Evolutionary conservation across 257 asterid genomes (phyloP), one percentile per base, ranked within the genome.

Genomic region (Ajuga chamaepitys): DNA sequence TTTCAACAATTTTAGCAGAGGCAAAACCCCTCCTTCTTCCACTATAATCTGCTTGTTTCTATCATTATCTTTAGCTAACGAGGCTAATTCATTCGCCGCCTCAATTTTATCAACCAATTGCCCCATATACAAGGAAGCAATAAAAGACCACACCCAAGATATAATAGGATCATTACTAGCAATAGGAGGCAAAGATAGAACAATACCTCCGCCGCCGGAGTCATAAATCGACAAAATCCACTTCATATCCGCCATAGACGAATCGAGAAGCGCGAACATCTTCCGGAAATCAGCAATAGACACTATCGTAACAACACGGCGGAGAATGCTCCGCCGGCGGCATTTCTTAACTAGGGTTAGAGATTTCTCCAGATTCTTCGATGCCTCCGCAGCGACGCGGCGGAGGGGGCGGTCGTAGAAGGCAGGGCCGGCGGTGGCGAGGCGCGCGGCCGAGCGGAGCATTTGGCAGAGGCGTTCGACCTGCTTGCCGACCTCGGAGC

Each of bases 81-180:
- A 84, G 24, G 93, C 85, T 32, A 88, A 64, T 58, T 80, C 87
- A 63, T 81, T 83, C 1, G 96, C 88, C 12, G 97, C 92, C 58
- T 91, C 97, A 40, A 80, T 63, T 45, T 77, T 81, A 62, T 86
- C 87, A 50, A 42, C 72, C 57, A 88, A 63, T 55, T 81, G 83
- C 4, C 95, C 93, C 82, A 82, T 79, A 34, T 83, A 75, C 35
- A 88, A 37, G 2, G 93, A 80, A 62, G 96, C 93, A 46, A 82
- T 84, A 71, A 51, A 84, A 52, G 96, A 80, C 97, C 97, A 90
- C 38, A 86, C 88, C 96, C 95, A 88, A 6, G 93, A 81, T 53
- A 90, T 41, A 6, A 88, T 90, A 9, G 96, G 97, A 58, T 90
- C 97, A 57, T 85, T 88, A 67, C 95, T 85, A 16, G 93, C 96